phyloP scores from a whole-genome alignment of 306 rosid species.

The Glycine tomentella region DNA sequence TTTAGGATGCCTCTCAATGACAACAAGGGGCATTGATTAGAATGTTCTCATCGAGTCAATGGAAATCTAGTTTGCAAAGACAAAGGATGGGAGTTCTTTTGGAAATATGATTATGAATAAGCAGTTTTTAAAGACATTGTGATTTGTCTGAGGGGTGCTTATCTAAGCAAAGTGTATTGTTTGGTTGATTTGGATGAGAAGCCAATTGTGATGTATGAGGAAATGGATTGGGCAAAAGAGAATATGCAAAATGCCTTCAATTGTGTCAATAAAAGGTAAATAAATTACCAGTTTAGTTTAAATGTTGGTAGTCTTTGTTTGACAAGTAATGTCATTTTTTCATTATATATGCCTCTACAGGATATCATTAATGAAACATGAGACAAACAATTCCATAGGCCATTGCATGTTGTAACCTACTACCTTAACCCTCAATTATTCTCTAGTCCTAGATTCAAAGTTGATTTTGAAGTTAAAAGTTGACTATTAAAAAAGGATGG shows the following conservation, averaged over 20 bases:
- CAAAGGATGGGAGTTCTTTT: neutral
- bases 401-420: neutral
- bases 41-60: neutral
- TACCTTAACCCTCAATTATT: neutral
- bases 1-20: no score
- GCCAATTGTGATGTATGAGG: neutral
- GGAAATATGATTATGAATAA: neutral
- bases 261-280: neutral
- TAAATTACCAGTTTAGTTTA: neutral
- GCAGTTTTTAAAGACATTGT: neutral
- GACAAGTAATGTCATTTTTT: neutral
- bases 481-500: neutral
- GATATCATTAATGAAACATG: neutral
- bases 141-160: neutral
- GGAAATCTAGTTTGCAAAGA: neutral
- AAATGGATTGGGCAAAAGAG: neutral
- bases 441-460: neutral
- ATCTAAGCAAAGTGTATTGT: neutral
- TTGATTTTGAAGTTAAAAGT: neutral
- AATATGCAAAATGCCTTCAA: neutral
- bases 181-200: neutral
- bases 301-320: conserved; percentile 1
- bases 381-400: neutral
- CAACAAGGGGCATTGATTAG: neutral
- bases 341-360: neutral